Conservation (phyloP, 2,329 filamentous ascomycete species). For the Talaromyces amestolkiae region DNA sequence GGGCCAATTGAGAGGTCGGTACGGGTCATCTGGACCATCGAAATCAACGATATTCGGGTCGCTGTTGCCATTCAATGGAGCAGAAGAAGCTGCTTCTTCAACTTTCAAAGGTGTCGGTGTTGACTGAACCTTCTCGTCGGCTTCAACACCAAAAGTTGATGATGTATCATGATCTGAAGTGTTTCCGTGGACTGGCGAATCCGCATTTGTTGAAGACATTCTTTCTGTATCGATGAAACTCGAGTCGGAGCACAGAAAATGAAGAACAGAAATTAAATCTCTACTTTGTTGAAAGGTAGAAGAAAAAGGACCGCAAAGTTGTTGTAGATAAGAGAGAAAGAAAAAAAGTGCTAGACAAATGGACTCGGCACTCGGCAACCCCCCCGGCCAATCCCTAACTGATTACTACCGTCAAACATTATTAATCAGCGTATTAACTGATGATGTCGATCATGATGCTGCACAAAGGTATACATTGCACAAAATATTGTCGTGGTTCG, state of each 20-base stretch:
- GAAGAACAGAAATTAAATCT: not conserved
- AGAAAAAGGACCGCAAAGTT: no score
- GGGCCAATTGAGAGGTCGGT: slow-evolving; percentile 1
- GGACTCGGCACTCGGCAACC: not conserved
- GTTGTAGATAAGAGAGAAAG: not conserved
- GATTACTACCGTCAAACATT: not conserved
- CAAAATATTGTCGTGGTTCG: not conserved
- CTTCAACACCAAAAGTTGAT: not conserved
- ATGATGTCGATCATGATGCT: not conserved
- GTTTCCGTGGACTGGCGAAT: not conserved
- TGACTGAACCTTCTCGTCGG: not conserved
- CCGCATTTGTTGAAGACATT: not conserved
- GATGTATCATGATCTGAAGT: not conserved
- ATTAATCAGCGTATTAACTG: not conserved
- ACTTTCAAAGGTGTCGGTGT: not conserved
- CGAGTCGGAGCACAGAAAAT: not conserved
- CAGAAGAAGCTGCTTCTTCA: not conserved
- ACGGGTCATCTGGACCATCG: slow-evolving; percentile 5
- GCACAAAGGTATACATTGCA: not conserved
- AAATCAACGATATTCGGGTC: slow-evolving; percentile 13
- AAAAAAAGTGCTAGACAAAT: not conserved
- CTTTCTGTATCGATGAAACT: not conserved
- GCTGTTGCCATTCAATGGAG: not conserved
- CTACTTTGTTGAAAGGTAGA: not conserved
- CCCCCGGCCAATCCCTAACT: not conserved